Evolutionary conservation across 371 early-diverging fungal species (phyloP).

Genomic region (Mortierella sp.): DNA sequence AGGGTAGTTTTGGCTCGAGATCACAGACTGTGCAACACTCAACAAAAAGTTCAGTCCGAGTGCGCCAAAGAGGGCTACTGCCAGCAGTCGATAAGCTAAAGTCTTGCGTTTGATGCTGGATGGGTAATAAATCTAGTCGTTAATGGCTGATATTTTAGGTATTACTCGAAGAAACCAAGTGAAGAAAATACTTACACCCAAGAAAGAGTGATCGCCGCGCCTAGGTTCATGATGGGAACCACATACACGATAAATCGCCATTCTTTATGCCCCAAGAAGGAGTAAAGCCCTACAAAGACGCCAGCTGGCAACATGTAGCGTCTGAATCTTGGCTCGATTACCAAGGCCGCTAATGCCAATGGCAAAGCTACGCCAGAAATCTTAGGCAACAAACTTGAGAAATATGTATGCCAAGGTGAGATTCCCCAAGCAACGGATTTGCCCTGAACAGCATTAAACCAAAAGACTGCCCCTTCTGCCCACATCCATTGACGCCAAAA

Average conservation of each 20-base stretch:
- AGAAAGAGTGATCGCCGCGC: constrained; percentile 71
- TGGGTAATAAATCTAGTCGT: not conserved
- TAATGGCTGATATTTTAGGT: not conserved
- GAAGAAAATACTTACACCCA: constrained; percentile 44
- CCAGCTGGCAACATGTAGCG: constrained; percentile 69
- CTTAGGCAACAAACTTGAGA: constrained; percentile 79
- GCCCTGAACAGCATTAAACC: constrained; percentile 87
- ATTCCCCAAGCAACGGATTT: constrained; percentile 88
- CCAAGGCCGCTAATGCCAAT: constrained; percentile 64
- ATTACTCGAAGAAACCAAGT: not conserved
- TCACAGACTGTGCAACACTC: constrained; percentile 64
- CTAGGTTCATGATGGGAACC: constrained; percentile 86
- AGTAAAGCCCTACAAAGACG: constrained; percentile 75
- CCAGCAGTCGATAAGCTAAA: constrained; percentile 21
- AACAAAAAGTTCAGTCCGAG: constrained; percentile 54
- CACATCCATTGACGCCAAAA: constrained; percentile 86
- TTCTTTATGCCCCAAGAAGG: constrained; percentile 93
- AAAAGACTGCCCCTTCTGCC: constrained; percentile 90
- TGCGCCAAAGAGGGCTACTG: constrained; percentile 33
- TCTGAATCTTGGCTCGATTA: constrained; percentile 61
- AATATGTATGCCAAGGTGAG: constrained; percentile 83
- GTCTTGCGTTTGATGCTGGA: constrained; percentile 49
- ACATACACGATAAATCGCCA: constrained; percentile 95
- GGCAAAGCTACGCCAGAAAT: constrained; percentile 79
- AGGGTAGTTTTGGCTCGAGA: constrained; percentile 89